Evolutionary conservation across 176 grass and related monocot genomes (phyloP), one percentile per base, ranked within the genome.

Genomic region (Calamus simplicifolius): DNA sequence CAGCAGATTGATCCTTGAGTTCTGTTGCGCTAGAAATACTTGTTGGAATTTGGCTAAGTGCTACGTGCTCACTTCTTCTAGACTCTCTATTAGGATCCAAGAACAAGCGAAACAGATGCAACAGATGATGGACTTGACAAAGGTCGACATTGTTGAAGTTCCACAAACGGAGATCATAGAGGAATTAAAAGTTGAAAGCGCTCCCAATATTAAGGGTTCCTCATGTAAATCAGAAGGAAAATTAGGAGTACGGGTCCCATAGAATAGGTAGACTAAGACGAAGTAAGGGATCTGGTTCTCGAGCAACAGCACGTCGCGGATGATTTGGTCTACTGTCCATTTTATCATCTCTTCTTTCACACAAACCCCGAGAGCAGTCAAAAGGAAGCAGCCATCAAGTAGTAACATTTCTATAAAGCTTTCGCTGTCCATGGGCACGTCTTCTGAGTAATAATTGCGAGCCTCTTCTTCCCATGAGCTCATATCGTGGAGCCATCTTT

Each of bases 221-320:
- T n/a, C n/a, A n/a, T n/a, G n/a, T n/a, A n/a, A n/a, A n/a, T n/a
- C n/a, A n/a, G n/a, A n/a, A n/a, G n/a, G n/a, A n/a, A n/a, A n/a
- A n/a, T n/a, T n/a, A n/a, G 21, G 21, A 23, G 21, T 23, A 23
- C 21, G 21, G 21, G 21, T 23, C 21, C 21, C 21, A 23, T 23
- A 1, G 21, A 0, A 23, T 23, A 23, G 21, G 21, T 23, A 23
- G 21, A 23, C 21, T 23, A 85, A 52, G 53, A 68, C 62, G 2
- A 59, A n/a, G 53, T 80, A 85, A 15, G 82, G 82, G 0, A 85
- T 28, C 73, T 80, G 82, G 64, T 85, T 85, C 68, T 85, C 82
- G 17, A 85, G 77, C 50, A 77, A 49, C 0, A 85, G 73, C 54
- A 85, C 30, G 69, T 85, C 77, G 0, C 81, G 54, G 62, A 81